Evolutionary conservation across 495 filamentous ascomycete species (phyloP).

Genomic region (Aeminium ludgeri): DNA sequence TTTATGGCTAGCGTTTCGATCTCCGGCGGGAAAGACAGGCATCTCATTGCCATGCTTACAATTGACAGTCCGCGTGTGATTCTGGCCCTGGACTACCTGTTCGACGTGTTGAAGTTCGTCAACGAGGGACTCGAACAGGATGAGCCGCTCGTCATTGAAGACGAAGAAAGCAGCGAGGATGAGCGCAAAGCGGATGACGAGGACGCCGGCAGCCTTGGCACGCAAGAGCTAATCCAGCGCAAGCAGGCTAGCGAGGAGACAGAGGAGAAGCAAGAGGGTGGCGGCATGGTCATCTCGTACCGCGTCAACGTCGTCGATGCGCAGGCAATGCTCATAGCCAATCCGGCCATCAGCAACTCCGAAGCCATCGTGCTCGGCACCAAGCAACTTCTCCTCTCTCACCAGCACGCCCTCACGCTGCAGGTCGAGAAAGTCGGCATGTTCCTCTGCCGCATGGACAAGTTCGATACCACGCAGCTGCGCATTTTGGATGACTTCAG

Average conservation of each 20-base stretch:
- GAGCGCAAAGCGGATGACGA: constrained; percentile 42
- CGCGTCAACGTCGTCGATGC: constrained; percentile 88
- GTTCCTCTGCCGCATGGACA: constrained; percentile 97
- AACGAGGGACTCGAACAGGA: constrained; percentile 49
- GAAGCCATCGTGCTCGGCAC: constrained; percentile 92
- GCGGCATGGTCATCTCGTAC: constrained; percentile 63
- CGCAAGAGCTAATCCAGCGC: constrained; percentile 6
- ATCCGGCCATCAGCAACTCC: constrained; percentile 72
- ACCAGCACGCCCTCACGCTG: constrained; percentile 83
- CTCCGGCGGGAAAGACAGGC: constrained; percentile 66
- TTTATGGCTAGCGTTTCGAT: constrained; percentile 96
- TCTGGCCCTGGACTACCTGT: constrained; percentile 85
- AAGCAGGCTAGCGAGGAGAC: neutral
- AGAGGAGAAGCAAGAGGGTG: constrained; percentile 19
- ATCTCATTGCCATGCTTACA: constrained; percentile 80
- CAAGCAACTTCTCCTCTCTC: constrained; percentile 80
- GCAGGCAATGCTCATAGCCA: constrained; percentile 88
- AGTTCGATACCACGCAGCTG: constrained; percentile 69
- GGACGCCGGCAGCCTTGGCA: constrained; percentile 24
- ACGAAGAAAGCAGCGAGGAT: constrained; percentile 32
- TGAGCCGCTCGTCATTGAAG: constrained; percentile 38
- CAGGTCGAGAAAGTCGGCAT: constrained; percentile 88
- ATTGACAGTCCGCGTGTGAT: constrained; percentile 91
- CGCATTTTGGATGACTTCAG: constrained; percentile 94
- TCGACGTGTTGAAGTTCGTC: constrained; percentile 70